Conservation (phyloP, 768 basidiomycete genomes). For the Hericium erinaceus region DNA sequence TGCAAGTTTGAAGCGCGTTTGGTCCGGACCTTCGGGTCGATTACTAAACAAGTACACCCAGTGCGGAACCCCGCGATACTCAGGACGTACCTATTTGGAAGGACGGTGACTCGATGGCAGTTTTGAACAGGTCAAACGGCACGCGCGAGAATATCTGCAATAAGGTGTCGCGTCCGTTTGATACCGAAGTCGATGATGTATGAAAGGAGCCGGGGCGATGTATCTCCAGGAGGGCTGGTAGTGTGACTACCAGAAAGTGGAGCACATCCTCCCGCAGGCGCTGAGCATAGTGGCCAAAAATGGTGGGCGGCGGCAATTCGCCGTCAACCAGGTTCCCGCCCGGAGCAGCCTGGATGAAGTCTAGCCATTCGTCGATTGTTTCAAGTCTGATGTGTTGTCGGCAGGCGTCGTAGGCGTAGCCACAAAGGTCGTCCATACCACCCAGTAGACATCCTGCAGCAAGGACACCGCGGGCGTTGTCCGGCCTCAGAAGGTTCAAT, state of each 20-base stretch:
- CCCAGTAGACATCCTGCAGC: conserved; percentile 80
- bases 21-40: conserved; percentile 53
- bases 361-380: conserved; percentile 68
- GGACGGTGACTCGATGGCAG: conserved; percentile 66
- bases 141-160: conserved; percentile 69
- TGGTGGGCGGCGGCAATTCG: conserved; percentile 32
- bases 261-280: conserved; percentile 69
- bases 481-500: conserved; percentile 55
- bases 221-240: conserved; percentile 58
- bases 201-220: conserved; percentile 29
- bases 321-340: background rate
- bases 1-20: conserved; percentile 84
- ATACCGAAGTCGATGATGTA: conserved; percentile 24
- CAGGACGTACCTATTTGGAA: conserved; percentile 66
- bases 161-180: conserved; percentile 57
- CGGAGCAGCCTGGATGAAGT: conserved; percentile 52
- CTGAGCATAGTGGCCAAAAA: conserved; percentile 74
- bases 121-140: conserved; percentile 84
- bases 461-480: conserved; percentile 79
- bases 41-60: background rate
- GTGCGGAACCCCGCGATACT: background rate
- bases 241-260: conserved; percentile 65
- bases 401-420: conserved; percentile 71
- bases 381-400: conserved; percentile 67
- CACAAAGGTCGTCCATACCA: conserved; percentile 80